phyloP scores from a whole-genome alignment of 306 rosid genomes.

The Sophora flavescens region DNA sequence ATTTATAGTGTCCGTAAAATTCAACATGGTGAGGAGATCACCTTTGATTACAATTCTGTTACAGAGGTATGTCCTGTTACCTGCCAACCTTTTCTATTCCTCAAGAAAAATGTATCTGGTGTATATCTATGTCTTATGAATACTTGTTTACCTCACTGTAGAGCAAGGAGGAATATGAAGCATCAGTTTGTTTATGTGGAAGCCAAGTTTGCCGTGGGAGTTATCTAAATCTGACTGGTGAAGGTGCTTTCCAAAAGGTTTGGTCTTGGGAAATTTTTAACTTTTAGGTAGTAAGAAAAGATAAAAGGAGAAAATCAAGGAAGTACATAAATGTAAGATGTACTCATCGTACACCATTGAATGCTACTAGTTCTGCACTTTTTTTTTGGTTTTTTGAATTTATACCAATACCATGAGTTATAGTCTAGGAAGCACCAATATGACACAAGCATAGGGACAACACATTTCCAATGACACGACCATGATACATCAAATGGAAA shows the following conservation, averaged over 20 bases:
- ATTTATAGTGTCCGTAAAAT: conserved; percentile 86
- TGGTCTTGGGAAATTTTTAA: conserved; percentile 18
- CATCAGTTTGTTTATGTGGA: conserved; percentile 98
- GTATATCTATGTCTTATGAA: conserved; percentile 38
- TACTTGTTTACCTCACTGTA: conserved; percentile 47
- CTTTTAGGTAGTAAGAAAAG: not conserved
- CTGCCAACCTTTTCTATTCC: conserved; percentile 17
- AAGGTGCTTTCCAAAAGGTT: conserved; percentile 95
- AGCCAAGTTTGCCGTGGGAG: conserved; percentile 99
- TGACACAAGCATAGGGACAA: not conserved
- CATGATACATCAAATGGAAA: not conserved
- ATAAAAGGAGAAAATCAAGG: not conserved
- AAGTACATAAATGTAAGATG: conserved; percentile 3
- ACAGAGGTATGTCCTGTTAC: conserved; percentile 83
- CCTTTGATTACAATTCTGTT: conserved; percentile 97
- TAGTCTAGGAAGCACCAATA: not conserved
- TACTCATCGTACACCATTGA: not conserved
- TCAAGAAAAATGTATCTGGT: conserved; percentile 1
- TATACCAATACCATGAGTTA: not conserved
- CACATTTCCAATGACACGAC: conserved; percentile 19
- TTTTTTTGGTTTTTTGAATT: not conserved
- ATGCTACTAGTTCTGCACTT: not conserved
- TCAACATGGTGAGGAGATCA: conserved; percentile 90
- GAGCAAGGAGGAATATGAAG: conserved; percentile 99
- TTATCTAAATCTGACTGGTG: conserved; percentile 95